Conservation (phyloP, 2,329 filamentous ascomycete genomes). For the Fulvia fulva region DNA sequence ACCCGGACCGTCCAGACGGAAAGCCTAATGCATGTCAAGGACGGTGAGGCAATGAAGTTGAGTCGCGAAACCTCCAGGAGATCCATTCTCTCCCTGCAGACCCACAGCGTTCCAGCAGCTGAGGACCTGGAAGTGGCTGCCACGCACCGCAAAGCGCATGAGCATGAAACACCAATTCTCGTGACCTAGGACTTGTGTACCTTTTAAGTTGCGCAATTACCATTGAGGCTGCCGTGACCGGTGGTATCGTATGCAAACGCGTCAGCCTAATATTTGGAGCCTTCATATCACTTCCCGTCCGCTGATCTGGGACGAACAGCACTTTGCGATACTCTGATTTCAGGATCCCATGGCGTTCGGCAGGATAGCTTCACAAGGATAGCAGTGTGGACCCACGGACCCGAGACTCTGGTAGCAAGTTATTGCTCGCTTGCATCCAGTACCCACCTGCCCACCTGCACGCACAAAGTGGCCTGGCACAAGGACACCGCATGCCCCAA, state of each 20-base stretch:
- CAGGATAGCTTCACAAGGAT: background rate
- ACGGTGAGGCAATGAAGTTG: background rate
- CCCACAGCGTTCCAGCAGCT: background rate
- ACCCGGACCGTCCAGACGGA: background rate
- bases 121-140: background rate
- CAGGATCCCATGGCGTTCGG: no score
- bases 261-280: background rate
- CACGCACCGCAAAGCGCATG: background rate
- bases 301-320: background rate
- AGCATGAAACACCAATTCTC: slow-evolving; percentile 6
- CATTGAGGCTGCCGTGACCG: background rate
- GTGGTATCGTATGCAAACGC: background rate
- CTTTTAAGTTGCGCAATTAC: background rate
- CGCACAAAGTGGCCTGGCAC: background rate
- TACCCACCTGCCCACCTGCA: background rate
- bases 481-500: background rate
- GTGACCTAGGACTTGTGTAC: background rate
- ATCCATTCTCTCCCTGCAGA: background rate
- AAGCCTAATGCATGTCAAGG: background rate
- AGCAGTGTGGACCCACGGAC: background rate
- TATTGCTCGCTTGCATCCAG: background rate
- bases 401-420: background rate
- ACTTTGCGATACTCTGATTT: background rate
- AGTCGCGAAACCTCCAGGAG: background rate
- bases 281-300: background rate